A percentile compares a stretch with the other conserved stretches of the same genome.
These are phyloP conservation scores for Scutellaria baicalensis DNA, from an alignment of 257 asterid species.

Conservation along the genomic window DNA sequence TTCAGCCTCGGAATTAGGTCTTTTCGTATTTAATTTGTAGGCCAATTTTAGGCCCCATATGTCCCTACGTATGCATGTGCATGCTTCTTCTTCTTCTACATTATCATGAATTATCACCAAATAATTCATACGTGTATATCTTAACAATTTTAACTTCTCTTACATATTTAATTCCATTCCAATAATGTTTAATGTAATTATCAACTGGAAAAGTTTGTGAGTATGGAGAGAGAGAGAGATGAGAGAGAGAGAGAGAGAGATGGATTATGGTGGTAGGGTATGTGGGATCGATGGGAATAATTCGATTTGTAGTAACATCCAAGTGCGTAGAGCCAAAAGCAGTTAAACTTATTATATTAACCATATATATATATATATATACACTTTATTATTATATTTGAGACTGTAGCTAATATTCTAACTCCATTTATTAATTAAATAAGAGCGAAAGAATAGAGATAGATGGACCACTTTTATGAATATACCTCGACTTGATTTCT, in stretches of 20 bases:
- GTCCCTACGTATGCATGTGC: slow-evolving; percentile 41
- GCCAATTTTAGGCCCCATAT: slow-evolving; percentile 19
- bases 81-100: slow-evolving; percentile 5
- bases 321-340: slow-evolving; percentile 63
- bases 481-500: too few species aligned
- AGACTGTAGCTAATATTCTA: slow-evolving; percentile 11
- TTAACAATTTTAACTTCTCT: not conserved
- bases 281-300: slow-evolving; percentile 33
- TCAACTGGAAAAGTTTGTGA: too few species aligned
- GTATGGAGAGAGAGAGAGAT: not conserved
- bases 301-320: slow-evolving; percentile 55
- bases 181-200: not conserved
- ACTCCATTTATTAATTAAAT: not conserved
- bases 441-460: not conserved
- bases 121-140: not conserved
- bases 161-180: not conserved
- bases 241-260: not conserved
- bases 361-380: slow-evolving; percentile 4
- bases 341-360: slow-evolving; percentile 26
- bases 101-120: not conserved
- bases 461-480: not conserved
- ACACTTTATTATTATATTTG: not conserved
- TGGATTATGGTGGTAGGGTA: slow-evolving; percentile 22
- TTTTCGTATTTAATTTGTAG: slow-evolving; percentile 14
- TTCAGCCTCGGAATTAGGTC: slow-evolving; percentile 16